Evolutionary conservation across 768 basidiomycete species (phyloP).

Genomic region (Boletus vermiculosoides): DNA sequence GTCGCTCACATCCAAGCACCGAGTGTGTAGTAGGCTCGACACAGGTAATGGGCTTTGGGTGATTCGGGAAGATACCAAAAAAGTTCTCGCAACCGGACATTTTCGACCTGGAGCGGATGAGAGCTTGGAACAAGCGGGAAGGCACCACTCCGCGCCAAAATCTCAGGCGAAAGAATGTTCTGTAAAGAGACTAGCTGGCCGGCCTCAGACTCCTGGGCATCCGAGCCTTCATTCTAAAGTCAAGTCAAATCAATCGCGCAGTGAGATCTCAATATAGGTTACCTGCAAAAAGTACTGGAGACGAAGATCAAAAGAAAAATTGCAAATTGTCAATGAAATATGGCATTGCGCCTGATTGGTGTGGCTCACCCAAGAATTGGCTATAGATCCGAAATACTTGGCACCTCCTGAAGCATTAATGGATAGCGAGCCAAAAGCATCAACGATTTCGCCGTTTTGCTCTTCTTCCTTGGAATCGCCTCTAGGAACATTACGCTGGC

Average conservation of each 20-base stretch:
- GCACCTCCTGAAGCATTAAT: conserved; percentile 70
- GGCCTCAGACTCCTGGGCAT: conserved; percentile 50
- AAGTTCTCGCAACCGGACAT: conserved; percentile 53
- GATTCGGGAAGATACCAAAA: conserved; percentile 69
- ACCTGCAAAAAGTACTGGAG: conserved; percentile 74
- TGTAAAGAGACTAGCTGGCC: conserved; percentile 49
- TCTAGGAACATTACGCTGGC: conserved; percentile 38
- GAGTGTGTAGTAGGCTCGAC: conserved; percentile 58
- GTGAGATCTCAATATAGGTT: conserved; percentile 5
- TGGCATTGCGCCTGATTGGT: background rate
- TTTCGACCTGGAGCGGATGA: conserved; percentile 39
- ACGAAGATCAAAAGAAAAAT: background rate
- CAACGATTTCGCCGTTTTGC: conserved; percentile 63
- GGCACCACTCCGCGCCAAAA: conserved; percentile 61
- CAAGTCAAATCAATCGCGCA: conserved; percentile 10
- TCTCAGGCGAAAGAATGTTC: conserved; percentile 56
- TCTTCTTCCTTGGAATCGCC: conserved; percentile 59
- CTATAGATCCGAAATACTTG: conserved; percentile 74
- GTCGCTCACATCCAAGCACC: conserved; percentile 68
- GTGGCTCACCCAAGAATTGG: conserved; percentile 65
- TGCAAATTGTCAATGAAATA: conserved; percentile 10
- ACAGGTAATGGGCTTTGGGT: conserved; percentile 59
- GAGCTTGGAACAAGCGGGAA: conserved; percentile 56
- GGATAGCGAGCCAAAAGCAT: conserved; percentile 78
- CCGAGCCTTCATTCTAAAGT: conserved; percentile 56